These are phyloP conservation scores for Fusarium dlaminii DNA, from an alignment of 2,329 filamentous ascomycete species.

Conservation along the genomic window DNA sequence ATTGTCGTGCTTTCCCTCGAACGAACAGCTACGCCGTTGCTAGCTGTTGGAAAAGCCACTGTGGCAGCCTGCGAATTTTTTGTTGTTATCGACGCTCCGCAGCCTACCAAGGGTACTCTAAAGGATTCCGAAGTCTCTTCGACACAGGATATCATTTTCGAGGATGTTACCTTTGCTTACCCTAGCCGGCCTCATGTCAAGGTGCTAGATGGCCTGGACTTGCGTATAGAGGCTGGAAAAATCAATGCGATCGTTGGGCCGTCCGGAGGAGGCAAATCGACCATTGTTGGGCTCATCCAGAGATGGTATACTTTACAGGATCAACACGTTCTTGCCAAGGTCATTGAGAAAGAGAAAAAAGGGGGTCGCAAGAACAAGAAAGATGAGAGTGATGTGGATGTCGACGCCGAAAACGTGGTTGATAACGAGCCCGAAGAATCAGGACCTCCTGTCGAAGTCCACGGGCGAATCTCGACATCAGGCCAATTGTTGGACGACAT, in stretches of 20 bases:
- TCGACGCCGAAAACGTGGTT: conserved; percentile 40
- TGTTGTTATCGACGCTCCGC: conserved; percentile 61
- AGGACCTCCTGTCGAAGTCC: conserved; percentile 57
- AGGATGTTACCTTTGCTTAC: conserved; percentile 77
- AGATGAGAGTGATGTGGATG: conserved; percentile 46
- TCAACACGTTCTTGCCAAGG: conserved; percentile 61
- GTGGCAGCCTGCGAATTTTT: conserved; percentile 69
- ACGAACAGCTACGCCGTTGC: conserved; percentile 65
- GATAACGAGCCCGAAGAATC: conserved; percentile 49
- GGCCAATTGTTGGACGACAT: conserved; percentile 64
- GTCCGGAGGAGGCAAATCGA: conserved; percentile 79
- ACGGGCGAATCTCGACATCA: conserved; percentile 60
- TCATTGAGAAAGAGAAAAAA: conserved; percentile 58
- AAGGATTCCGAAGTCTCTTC: conserved; percentile 51
- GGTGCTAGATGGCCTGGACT: conserved; percentile 67
- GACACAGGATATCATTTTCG: conserved; percentile 58
- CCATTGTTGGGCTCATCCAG: conserved; percentile 75
- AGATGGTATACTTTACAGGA: conserved; percentile 74
- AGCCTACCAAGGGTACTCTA: conserved; percentile 48
- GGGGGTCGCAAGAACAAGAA: conserved; percentile 54
- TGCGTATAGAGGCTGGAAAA: conserved; percentile 70
- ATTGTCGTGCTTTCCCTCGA: conserved; percentile 66
- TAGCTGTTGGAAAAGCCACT: conserved; percentile 67
- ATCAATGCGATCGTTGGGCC: conserved; percentile 79
- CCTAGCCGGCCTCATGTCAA: conserved; percentile 72